phyloP scores from a whole-genome alignment of 169 alveolate genomes.

The Plasmodium gaboni region DNA sequence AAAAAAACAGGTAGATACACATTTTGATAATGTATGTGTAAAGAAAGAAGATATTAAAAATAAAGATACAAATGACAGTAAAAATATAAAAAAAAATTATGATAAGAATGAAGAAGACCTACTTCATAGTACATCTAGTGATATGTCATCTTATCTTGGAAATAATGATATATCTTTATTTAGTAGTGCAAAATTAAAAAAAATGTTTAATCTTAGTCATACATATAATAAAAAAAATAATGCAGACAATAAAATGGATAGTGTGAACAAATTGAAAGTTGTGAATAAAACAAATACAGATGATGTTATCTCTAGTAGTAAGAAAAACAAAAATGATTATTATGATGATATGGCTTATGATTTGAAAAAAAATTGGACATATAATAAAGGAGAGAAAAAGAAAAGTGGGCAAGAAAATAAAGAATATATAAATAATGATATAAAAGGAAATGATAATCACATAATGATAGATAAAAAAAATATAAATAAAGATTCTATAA shows the following conservation, averaged over 20 bases:
- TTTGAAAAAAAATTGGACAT: too few species aligned
- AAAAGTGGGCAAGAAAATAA: too few species aligned
- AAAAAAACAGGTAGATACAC: background rate
- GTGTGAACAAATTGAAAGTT: background rate
- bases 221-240: constrained; percentile 30
- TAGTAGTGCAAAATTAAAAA: constrained; percentile 41
- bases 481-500: too few species aligned
- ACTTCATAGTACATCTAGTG: constrained; percentile 12
- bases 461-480: too few species aligned
- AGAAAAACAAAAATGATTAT: background rate
- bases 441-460: too few species aligned
- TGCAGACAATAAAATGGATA: background rate
- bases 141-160: constrained; percentile 50
- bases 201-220: constrained; percentile 38
- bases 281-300: background rate
- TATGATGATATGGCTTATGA: too few species aligned
- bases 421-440: too few species aligned
- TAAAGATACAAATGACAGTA: background rate
- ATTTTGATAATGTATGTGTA: constrained; percentile 4
- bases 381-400: too few species aligned
- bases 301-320: background rate
- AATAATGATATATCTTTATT: constrained; percentile 60
- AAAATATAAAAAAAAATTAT: background rate
- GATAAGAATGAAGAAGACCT: background rate
- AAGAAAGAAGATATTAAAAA: background rate